These are phyloP conservation scores for Holtermanniella nyarrowii DNA, from an alignment of 768 basidiomycete species.

Conservation along the genomic window DNA sequence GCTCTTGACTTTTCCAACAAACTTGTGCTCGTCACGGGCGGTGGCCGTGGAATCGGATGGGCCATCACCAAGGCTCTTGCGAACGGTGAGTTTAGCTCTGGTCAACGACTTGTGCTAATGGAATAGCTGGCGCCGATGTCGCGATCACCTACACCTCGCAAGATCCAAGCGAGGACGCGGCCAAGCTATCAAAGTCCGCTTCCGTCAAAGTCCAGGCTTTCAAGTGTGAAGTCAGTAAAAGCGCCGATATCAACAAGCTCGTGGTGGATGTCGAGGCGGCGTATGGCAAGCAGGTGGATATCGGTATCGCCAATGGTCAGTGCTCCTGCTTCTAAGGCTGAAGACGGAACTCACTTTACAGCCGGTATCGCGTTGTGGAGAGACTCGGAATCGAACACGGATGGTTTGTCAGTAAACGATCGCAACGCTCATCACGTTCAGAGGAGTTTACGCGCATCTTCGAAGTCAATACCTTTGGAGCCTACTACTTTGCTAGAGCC, in stretches of 20 bases:
- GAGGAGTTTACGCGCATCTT: conserved; percentile 25
- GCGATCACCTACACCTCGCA: conserved; percentile 35
- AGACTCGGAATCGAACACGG: conserved; percentile 1
- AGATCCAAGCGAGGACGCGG: conserved; percentile 19
- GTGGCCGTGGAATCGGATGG: conserved; percentile 31
- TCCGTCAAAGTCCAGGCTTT: conserved; percentile 31
- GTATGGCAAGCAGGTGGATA: conserved; percentile 37
- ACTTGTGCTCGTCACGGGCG: conserved; percentile 34
- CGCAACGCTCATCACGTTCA: conserved; percentile 1
- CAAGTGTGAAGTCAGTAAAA: conserved; percentile 30
- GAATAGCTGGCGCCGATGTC: conserved; percentile 30
- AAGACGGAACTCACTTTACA: background rate
- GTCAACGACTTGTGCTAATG: background rate
- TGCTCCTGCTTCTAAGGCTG: background rate
- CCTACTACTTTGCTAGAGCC: conserved; percentile 35
- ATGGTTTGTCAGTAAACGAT: background rate
- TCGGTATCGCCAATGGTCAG: conserved; percentile 37
- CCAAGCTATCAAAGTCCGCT: conserved; percentile 22
- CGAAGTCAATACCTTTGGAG: conserved; percentile 33
- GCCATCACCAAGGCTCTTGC: conserved; percentile 28
- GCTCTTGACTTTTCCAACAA: conserved; percentile 34
- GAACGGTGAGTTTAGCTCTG: conserved; percentile 16
- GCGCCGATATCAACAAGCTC: conserved; percentile 18
- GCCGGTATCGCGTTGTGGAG: conserved; percentile 28
- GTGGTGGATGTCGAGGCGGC: conserved; percentile 23